phyloP scores from a whole-genome alignment of 2,329 filamentous ascomycete genomes.

The Sclerotinia borealis region DNA sequence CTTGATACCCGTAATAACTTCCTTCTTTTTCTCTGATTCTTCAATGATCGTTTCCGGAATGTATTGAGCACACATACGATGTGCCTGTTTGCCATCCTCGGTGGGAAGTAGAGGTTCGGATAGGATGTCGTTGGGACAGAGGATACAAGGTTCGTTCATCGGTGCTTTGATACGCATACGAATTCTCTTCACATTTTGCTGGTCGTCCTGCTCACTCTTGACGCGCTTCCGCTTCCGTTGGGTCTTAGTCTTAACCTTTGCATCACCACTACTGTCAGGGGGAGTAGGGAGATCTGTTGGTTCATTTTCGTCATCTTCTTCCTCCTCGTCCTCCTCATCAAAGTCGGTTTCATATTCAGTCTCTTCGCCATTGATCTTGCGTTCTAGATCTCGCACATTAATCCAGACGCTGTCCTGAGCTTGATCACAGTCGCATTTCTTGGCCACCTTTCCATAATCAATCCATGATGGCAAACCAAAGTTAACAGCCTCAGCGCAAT shows the following conservation, averaged over 20 bases:
- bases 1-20: slow-evolving; percentile 72
- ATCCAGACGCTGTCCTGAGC: slow-evolving; percentile 98
- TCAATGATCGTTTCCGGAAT: slow-evolving; percentile 85
- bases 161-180: slow-evolving; percentile 64
- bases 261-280: slow-evolving; percentile 62
- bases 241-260: slow-evolving; percentile 51
- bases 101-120: slow-evolving; percentile 79
- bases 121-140: slow-evolving; percentile 86
- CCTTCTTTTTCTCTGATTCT: slow-evolving; percentile 57
- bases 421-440: slow-evolving; percentile 92
- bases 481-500: slow-evolving; percentile 97
- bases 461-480: slow-evolving; percentile 95
- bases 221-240: slow-evolving; percentile 63
- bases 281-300: slow-evolving; percentile 71
- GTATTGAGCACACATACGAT: slow-evolving; percentile 83
- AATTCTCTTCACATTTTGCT: slow-evolving; percentile 61
- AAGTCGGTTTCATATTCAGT: slow-evolving; percentile 78
- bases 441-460: slow-evolving; percentile 89
- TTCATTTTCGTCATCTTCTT: slow-evolving; percentile 56
- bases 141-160: slow-evolving; percentile 73
- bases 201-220: slow-evolving; percentile 37
- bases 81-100: slow-evolving; percentile 79
- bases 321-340: slow-evolving; percentile 61
- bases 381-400: slow-evolving; percentile 91
- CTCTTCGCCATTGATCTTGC: slow-evolving; percentile 83